Percentiles rank a stretch among this genome's conserved stretches.
phyloP scores from a whole-genome alignment of 176 grass and related monocot genomes.

The Aegilops speltoides region DNA sequence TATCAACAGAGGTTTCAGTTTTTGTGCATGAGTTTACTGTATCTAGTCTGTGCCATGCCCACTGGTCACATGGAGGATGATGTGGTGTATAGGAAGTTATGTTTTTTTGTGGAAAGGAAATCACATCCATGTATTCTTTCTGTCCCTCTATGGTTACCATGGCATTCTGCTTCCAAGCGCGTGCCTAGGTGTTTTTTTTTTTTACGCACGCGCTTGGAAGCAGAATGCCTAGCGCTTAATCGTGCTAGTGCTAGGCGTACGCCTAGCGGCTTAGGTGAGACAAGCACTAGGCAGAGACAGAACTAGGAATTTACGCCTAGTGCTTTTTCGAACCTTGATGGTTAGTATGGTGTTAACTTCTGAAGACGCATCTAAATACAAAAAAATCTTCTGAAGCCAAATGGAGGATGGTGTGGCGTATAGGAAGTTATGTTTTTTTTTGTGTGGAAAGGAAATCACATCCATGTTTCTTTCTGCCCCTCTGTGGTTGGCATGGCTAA shows the following conservation, averaged over 20 bases:
- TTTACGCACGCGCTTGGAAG: background rate
- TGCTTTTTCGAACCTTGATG: background rate
- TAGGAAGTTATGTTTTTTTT: background rate
- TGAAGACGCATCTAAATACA: background rate
- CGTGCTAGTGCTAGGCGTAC: background rate
- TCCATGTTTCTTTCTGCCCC: background rate
- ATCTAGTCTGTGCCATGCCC: background rate
- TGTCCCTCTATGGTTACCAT: background rate
- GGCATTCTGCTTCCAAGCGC: too few relatives aligned
- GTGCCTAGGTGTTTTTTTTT: too few relatives aligned
- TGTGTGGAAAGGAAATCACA: background rate
- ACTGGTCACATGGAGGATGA: background rate
- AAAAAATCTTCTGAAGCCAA: background rate
- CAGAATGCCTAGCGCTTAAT: background rate
- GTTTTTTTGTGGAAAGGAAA: background rate
- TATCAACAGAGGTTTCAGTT: background rate
- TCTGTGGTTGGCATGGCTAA: background rate
- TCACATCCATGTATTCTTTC: background rate
- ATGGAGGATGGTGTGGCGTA: background rate
- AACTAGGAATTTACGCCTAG: background rate
- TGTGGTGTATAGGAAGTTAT: background rate
- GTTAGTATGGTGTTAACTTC: background rate
- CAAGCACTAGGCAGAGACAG: background rate
- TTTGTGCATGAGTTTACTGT: background rate
- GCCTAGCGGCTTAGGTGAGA: background rate